Evolutionary conservation across 495 filamentous ascomycete genomes (phyloP).

Genomic region (Penicillium herquei): DNA sequence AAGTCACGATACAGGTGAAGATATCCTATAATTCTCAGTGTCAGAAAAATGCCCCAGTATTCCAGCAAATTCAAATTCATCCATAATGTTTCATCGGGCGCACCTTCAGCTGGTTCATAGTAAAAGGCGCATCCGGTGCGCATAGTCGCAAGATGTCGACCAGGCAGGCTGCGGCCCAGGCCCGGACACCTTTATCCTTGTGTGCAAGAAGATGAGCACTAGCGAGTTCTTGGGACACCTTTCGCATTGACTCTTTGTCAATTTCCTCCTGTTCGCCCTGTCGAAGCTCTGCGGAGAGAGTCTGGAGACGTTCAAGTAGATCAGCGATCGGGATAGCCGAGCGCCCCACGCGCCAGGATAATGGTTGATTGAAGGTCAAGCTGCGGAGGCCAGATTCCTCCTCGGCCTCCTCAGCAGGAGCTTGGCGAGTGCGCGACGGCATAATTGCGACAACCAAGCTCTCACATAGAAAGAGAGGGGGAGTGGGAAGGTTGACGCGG

Average conservation of each 20-base stretch:
- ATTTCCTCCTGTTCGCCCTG: conserved; percentile 86
- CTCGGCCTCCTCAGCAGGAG: conserved; percentile 38
- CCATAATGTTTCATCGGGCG: conserved; percentile 10
- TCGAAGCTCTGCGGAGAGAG: conserved; percentile 78
- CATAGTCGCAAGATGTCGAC: conserved; percentile 93
- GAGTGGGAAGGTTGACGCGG: conserved; percentile 18
- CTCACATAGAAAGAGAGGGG: conserved; percentile 25
- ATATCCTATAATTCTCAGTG: conserved; percentile 63
- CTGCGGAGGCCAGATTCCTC: conserved; percentile 38
- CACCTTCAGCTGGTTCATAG: conserved; percentile 85
- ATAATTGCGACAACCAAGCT: conserved; percentile 34
- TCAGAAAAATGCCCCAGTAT: conserved; percentile 4
- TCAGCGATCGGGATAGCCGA: conserved; percentile 76
- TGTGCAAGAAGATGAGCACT: conserved; percentile 78
- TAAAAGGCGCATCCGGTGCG: conserved; percentile 95
- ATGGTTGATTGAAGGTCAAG: conserved; percentile 72
- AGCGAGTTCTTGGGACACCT: conserved; percentile 86
- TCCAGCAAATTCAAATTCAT: background rate
- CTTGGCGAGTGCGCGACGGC: conserved; percentile 51
- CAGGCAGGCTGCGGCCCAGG: conserved; percentile 83
- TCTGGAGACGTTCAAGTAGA: conserved; percentile 75
- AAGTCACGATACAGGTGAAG: conserved; percentile 82
- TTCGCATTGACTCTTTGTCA: conserved; percentile 73
- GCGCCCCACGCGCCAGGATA: conserved; percentile 91
- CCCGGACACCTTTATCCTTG: conserved; percentile 89